A percentile compares a stretch with the other conserved stretches of the same genome.
phyloP scores from a whole-genome alignment of 495 filamentous ascomycete species.

The Xylaria castorea region DNA sequence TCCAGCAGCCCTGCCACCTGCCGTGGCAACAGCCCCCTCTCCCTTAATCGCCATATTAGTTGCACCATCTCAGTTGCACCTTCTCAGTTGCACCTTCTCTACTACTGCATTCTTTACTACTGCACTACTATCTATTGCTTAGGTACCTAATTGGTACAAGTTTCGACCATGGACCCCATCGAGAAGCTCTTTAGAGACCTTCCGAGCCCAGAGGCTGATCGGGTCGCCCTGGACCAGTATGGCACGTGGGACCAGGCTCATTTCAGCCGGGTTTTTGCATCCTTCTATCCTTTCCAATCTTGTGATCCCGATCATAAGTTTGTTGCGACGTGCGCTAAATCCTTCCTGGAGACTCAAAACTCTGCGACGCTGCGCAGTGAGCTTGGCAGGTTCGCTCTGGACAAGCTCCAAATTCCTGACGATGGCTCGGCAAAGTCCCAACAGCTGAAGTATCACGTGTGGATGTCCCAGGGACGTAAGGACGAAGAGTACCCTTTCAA shows the following conservation, averaged over 20 bases:
- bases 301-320: neutral
- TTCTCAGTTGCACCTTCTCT: neutral
- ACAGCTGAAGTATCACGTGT: constrained; percentile 9
- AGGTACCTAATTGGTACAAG: neutral
- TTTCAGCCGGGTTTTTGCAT: neutral
- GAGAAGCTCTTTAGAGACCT: constrained; percentile 22
- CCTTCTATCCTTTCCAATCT: neutral
- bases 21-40: neutral
- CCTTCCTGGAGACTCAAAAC: neutral
- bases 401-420: neutral
- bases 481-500: constrained; percentile 16
- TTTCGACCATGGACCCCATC: constrained; percentile 10
- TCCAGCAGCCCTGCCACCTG: neutral
- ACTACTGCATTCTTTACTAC: neutral
- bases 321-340: neutral
- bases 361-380: neutral
- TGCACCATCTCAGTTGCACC: too few relatives aligned
- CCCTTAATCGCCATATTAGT: neutral
- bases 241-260: neutral
- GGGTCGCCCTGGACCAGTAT: neutral
- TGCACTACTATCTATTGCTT: neutral
- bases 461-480: constrained; percentile 18
- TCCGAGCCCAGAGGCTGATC: constrained; percentile 2
- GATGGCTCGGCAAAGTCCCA: constrained; percentile 12
- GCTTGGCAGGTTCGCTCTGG: constrained; percentile 9